These are phyloP conservation scores for Metarhizium rileyi DNA, from an alignment of 2,329 filamentous ascomycete genomes.

Conservation along the genomic window DNA sequence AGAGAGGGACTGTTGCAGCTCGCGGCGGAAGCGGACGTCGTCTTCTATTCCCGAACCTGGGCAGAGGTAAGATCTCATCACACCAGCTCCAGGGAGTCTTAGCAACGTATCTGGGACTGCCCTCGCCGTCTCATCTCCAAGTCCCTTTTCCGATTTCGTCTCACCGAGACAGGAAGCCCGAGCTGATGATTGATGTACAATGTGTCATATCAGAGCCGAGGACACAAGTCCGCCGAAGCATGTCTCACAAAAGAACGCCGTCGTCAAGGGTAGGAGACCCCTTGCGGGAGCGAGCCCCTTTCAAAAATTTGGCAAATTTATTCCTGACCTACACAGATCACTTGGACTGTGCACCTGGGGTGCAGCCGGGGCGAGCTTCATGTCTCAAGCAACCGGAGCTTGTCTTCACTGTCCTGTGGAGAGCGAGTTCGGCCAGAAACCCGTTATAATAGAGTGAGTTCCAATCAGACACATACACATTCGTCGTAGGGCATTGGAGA, in stretches of 20 bases:
- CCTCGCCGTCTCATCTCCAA: neutral
- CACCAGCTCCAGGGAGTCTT: neutral
- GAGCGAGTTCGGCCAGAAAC: constrained; percentile 6
- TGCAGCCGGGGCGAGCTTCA: constrained; percentile 32
- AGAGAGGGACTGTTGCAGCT: constrained; percentile 49
- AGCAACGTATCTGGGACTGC: neutral
- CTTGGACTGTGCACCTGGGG: constrained; percentile 52
- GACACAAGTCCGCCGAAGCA: constrained; percentile 35
- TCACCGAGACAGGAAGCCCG: neutral
- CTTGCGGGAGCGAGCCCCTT: constrained; percentile 2
- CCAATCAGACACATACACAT: neutral
- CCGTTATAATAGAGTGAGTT: constrained; percentile 5
- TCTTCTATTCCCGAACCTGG: constrained; percentile 67
- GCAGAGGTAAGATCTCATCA: constrained; percentile 42
- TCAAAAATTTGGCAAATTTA: neutral
- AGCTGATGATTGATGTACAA: neutral
- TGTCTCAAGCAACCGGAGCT: constrained; percentile 20
- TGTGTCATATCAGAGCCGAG: constrained; percentile 19
- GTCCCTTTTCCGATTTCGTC: neutral
- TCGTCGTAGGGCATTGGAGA: neutral
- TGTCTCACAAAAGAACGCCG: constrained; percentile 38
- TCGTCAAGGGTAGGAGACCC: constrained; percentile 33
- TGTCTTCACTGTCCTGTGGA: constrained; percentile 31
- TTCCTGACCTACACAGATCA: constrained; percentile 25
- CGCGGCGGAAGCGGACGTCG: constrained; percentile 53